These are phyloP conservation scores for Bipolaris victoriae DNA, from an alignment of 2,329 filamentous ascomycete genomes.

Conservation along the genomic window DNA sequence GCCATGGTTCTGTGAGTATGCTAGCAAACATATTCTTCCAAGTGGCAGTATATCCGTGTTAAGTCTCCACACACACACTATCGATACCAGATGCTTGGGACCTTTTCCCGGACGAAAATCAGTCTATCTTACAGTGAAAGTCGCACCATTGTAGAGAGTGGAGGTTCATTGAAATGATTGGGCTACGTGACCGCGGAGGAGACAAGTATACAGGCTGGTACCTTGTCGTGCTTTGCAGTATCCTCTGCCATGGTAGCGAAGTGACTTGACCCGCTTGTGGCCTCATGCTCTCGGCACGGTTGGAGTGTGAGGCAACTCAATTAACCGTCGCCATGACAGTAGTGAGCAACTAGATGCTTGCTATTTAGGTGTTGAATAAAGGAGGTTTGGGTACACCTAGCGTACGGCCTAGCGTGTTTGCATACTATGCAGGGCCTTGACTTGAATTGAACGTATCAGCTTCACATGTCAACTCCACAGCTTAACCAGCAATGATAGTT, in stretches of 20 bases:
- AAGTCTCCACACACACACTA: background rate
- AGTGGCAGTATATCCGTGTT: background rate
- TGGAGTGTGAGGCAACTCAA: background rate
- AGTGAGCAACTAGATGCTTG: background rate
- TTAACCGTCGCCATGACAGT: background rate
- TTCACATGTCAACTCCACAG: background rate
- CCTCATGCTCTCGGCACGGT: background rate
- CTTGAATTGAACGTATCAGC: background rate
- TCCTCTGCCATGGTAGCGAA: background rate
- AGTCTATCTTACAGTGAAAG: background rate
- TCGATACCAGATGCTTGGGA: background rate
- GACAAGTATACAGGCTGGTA: background rate
- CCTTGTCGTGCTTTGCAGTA: background rate
- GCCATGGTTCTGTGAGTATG: background rate
- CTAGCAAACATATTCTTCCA: background rate
- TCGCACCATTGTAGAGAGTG: background rate
- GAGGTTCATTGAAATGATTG: background rate
- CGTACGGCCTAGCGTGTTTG: background rate
- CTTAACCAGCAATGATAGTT: background rate
- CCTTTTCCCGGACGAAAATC: background rate
- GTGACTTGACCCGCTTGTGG: background rate
- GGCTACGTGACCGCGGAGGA: background rate
- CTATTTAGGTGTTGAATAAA: background rate
- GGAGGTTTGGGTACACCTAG: background rate
- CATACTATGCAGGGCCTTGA: background rate